Base-by-base conservation (phyloP, 768 basidiomycete species). In the Kwoniella dejecticola region DNA sequence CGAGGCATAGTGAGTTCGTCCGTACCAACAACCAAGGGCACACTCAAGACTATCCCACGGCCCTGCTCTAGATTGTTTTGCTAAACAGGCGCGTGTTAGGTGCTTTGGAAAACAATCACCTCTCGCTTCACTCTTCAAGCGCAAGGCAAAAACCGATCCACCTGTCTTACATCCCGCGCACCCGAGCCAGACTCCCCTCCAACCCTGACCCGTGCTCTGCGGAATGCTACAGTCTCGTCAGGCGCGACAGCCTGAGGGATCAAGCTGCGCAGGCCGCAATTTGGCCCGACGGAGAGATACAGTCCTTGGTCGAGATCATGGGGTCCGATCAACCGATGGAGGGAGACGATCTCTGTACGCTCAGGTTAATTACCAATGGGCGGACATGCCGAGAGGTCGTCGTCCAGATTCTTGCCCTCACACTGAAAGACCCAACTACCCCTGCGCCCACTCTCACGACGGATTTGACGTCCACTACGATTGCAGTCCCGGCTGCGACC, bases 1-100 rank as follows among this genome's bases (percentile, higher is more conserved):
- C 21, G 10, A 54, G 60, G 24, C 60, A 62, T 46, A 26, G 60
- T 62, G 44, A 54, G 60, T 46, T 31, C 8, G 13, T 19, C 23
- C 36, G 8, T 38, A n/a, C n/a, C n/a, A 36, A 36, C 33, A 36
- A 36, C n/a, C n/a, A n/a, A n/a, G n/a, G n/a, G n/a, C n/a, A n/a
- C n/a, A n/a, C n/a, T n/a, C n/a, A n/a, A n/a, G n/a, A n/a, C n/a
- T n/a, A n/a, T 38, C 17, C 8, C 36, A 17, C 8, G 8, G 8
- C 36, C 36, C 17, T 38, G 36, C 17, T 38, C 8, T 8, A 38
- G 8, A 27, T 26, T 49, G 8, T 13, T 21, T 27, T 4, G 6
- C n/a, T 27, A 49, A 21, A 8, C 13, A 15, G 8, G 36, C 33
- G 7, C 33, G 7, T 36, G 7, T 7, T 33, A 52, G 38, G 52